These are phyloP conservation scores for Saccharum officinarum DNA, from an alignment of 176 grass and related monocot genomes.

Conservation along the genomic window DNA sequence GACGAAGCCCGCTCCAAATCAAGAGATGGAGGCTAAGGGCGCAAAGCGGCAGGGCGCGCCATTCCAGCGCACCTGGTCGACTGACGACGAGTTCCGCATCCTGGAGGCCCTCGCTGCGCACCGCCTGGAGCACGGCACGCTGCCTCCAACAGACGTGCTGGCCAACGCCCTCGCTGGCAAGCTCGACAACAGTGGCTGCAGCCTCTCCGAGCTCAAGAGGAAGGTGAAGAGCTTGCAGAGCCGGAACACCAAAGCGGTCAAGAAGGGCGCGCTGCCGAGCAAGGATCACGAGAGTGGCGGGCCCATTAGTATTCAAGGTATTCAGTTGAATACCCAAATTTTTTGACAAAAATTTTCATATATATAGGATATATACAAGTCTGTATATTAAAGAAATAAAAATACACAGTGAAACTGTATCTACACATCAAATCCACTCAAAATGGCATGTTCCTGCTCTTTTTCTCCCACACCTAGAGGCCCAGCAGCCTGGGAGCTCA, in stretches of 20 bases:
- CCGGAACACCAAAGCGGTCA: background rate
- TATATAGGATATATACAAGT: too few relatives aligned
- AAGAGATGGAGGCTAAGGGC: background rate
- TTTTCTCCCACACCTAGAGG: too few relatives aligned
- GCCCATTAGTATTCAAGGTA: too few relatives aligned
- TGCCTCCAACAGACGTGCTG: constrained; percentile 27
- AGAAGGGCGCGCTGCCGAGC: constrained; percentile 9
- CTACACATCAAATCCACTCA: too few relatives aligned
- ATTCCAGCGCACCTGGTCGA: constrained; percentile 42
- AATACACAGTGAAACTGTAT: too few relatives aligned
- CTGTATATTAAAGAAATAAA: too few relatives aligned
- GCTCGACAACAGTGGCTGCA: constrained; percentile 25
- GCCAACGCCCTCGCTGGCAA: constrained; percentile 16
- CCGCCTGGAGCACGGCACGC: constrained; percentile 28
- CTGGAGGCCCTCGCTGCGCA: constrained; percentile 40
- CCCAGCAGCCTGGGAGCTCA: too few relatives aligned
- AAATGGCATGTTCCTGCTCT: too few relatives aligned
- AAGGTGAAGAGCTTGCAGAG: constrained; percentile 40
- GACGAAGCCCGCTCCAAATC: background rate
- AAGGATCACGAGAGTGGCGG: constrained; percentile 49
- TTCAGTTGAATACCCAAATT: too few relatives aligned
- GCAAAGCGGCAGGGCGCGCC: background rate
- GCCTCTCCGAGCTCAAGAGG: constrained; percentile 7
- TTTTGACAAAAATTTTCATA: too few relatives aligned
- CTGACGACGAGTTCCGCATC: constrained; percentile 41